Percentiles rank a stretch among this genome's conserved stretches.
phyloP scores from a whole-genome alignment of 2,329 filamentous ascomycete genomes.

The Dactylonectria estremocensis region DNA sequence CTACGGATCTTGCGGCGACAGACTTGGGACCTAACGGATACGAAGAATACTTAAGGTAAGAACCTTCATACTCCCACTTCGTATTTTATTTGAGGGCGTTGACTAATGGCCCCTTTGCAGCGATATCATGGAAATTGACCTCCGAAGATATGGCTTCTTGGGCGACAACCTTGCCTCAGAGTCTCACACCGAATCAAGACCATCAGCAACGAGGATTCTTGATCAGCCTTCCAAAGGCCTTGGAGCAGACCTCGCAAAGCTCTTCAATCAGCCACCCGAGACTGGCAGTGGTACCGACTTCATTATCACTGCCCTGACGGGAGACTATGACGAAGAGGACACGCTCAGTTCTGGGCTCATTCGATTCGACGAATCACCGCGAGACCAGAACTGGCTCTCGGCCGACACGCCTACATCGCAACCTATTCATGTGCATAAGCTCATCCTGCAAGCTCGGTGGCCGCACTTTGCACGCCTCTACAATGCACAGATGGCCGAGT shows the following conservation, averaged over 20 bases:
- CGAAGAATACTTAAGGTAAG: slow-evolving; percentile 86
- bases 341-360: slow-evolving; percentile 67
- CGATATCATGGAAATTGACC: slow-evolving; percentile 93
- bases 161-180: slow-evolving; percentile 80
- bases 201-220: slow-evolving; percentile 63
- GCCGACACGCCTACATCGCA: slow-evolving; percentile 78
- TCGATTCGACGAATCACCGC: slow-evolving; percentile 59
- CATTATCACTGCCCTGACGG: slow-evolving; percentile 88
- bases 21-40: slow-evolving; percentile 79
- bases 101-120: slow-evolving; percentile 56
- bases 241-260: slow-evolving; percentile 86
- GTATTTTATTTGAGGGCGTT: not conserved
- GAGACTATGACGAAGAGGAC: slow-evolving; percentile 81
- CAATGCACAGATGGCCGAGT: slow-evolving; percentile 95
- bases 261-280: slow-evolving; percentile 90
- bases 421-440: slow-evolving; percentile 94
- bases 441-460: slow-evolving; percentile 96
- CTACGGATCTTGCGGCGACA: slow-evolving; percentile 77
- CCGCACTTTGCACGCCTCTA: slow-evolving; percentile 96
- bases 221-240: slow-evolving; percentile 77
- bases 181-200: slow-evolving; percentile 64
- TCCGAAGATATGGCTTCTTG: slow-evolving; percentile 91
- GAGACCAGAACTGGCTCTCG: slow-evolving; percentile 70
- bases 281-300: slow-evolving; percentile 92
- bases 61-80: not conserved